Evolutionary conservation across 148 eudicot species (phyloP).

Genomic region (Oxyria digyna): DNA sequence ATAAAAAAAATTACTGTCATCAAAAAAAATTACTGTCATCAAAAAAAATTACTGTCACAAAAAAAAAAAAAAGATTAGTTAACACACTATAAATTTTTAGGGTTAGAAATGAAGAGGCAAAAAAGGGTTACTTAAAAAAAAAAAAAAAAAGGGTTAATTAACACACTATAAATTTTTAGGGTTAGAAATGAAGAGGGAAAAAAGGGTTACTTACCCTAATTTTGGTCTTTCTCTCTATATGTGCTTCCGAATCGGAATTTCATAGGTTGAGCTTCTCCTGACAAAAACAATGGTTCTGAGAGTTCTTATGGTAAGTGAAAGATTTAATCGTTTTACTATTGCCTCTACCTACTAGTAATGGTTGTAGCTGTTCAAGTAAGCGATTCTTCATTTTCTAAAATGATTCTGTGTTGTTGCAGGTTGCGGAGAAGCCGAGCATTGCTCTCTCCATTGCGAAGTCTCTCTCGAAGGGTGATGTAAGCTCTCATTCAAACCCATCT

Average conservation of each 20-base stretch:
- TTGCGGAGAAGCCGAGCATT: conserved; percentile 93
- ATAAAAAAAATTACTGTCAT: no score
- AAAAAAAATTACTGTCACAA: no score
- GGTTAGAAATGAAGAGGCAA: no score
- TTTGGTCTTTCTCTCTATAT: background rate
- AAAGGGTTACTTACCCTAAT: no score
- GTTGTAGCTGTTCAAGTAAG: background rate
- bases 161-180: no score
- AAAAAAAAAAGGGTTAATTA: no score
- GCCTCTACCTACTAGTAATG: background rate
- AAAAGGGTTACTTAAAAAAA: no score
- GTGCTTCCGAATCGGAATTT: background rate
- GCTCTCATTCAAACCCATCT: background rate
- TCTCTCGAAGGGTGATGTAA: conserved; percentile 72
- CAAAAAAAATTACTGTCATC: no score
- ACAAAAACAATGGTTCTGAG: conserved; percentile 42
- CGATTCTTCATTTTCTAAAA: background rate
- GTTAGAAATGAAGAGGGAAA: no score
- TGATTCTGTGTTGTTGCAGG: conserved; percentile 25
- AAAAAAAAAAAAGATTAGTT: no score
- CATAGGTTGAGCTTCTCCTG: background rate
- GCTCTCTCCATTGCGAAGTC: conserved; percentile 71
- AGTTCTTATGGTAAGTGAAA: conserved; percentile 52
- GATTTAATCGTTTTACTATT: background rate
- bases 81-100: no score